phyloP scores from a whole-genome alignment of 2,329 filamentous ascomycete genomes.

The Ophiognomonia clavigignenti-juglandacearum region DNA sequence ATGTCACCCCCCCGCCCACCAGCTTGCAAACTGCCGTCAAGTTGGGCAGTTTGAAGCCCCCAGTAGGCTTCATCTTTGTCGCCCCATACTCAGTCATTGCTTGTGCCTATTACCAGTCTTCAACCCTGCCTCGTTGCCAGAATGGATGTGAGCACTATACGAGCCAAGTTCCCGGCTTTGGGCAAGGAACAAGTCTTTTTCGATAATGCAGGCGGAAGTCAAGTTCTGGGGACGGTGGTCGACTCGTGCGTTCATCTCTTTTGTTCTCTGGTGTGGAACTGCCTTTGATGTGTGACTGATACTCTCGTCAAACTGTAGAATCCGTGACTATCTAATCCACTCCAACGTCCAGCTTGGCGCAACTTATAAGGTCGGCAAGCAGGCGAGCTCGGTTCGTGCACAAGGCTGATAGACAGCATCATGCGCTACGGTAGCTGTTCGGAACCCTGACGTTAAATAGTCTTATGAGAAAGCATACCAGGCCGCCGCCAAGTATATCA shows the following conservation, averaged over 20 bases:
- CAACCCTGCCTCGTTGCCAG: neutral
- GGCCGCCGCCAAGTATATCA: slow-evolving; percentile 66
- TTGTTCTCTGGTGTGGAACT: neutral
- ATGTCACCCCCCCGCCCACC: no score
- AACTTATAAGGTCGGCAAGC: slow-evolving; percentile 56
- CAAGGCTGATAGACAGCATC: no score
- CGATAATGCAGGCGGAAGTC: slow-evolving; percentile 75
- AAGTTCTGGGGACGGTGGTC: slow-evolving; percentile 62
- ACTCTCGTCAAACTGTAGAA: slow-evolving; percentile 39
- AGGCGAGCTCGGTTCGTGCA: slow-evolving; percentile 42
- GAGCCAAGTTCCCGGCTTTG: slow-evolving; percentile 64
- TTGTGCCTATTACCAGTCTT: neutral
- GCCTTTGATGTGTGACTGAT: slow-evolving; percentile 1
- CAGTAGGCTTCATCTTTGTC: neutral
- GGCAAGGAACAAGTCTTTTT: slow-evolving; percentile 62
- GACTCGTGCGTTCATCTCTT: slow-evolving; percentile 47
- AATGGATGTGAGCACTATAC: slow-evolving; percentile 50
- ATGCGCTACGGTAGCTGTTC: neutral
- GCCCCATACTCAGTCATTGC: neutral
- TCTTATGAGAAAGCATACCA: slow-evolving; percentile 56
- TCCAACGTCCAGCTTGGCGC: slow-evolving; percentile 75
- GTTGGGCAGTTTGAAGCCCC: no score
- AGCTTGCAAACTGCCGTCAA: no score
- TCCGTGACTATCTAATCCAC: slow-evolving; percentile 59
- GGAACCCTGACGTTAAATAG: neutral